Base-by-base conservation (phyloP, 2,329 filamentous ascomycete genomes). In the Diplodia scrobiculata region DNA sequence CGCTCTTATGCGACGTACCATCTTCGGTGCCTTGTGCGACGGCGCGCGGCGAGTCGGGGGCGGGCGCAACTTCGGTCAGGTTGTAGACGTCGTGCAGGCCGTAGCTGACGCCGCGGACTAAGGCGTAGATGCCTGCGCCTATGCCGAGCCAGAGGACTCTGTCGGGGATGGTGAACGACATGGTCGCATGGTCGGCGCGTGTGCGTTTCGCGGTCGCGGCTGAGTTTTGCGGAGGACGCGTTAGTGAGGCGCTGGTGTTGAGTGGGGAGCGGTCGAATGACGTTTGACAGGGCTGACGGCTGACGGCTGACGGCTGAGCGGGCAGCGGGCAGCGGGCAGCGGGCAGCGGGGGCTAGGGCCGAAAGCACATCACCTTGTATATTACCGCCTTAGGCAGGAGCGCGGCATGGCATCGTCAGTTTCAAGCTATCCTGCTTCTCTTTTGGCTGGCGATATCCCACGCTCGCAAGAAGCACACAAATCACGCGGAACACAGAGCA, bases 61-160 rank as follows among this genome's bases (percentile, higher is more conserved):
- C 85, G 41, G 86, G 84, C 67, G 86, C 86, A 72, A 95, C 85
- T 75, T 88, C 84, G 69, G 89, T 89, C 63, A 88, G 82, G 71
- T 87, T 82, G 69, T 87, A 84, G 70, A 89, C 86, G 65, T 84
- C 78, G 66, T 80, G 79, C 52, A 93, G 85, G 65, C 85, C 81
- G 45, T 82, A 76, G 68, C 83, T 82, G 76, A 91, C 85, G 63
- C 82, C 80, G 67, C 82, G 80, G 66, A 88, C 75, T 68, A 89
- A 79, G 70, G 84, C 77, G 71, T 87, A 84, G 48, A 87, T 83
- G 68, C 87, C 84, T 63, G 90, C 69, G 66, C 79, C 79, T 67
- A 82, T 72, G 58, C 79, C 77, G 48, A 83, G 72, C 79, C 80
- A 83, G 29, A 83, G 75, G 73, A 76, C 80, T 69, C 75, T 76